Evolutionary conservation across 257 asterid species (phyloP).

Genomic region (Solanum pimpinellifolium): DNA sequence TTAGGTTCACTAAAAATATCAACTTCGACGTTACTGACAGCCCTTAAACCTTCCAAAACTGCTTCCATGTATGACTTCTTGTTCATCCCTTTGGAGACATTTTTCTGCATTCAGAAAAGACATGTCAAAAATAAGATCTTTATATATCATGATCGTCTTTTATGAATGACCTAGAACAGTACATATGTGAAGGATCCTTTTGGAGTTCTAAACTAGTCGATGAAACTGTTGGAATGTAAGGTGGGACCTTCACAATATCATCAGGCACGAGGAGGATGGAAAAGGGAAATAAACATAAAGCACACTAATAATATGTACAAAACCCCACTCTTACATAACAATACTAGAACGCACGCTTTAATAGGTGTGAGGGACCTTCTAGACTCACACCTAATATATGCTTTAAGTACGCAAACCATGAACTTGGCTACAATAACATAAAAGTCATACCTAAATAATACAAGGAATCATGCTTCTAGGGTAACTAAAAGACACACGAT

Average conservation of each 20-base stretch:
- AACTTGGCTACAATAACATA: neutral
- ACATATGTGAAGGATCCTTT: neutral
- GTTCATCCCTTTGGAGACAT: conserved; percentile 81
- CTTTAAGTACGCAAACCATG: neutral
- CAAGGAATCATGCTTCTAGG: neutral
- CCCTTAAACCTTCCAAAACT: conserved; percentile 64
- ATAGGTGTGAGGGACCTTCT: neutral
- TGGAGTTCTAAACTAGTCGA: neutral
- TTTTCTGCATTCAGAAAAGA: conserved; percentile 33
- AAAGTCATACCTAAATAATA: neutral
- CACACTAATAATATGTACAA: neutral
- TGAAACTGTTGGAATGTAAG: neutral
- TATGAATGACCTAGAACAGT: neutral
- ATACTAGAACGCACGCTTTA: neutral
- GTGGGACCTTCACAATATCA: neutral
- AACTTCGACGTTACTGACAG: conserved; percentile 46
- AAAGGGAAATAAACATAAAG: neutral
- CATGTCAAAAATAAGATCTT: neutral
- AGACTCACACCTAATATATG: neutral
- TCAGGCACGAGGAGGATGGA: neutral
- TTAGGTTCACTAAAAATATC: conserved; percentile 25
- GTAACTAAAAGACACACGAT: neutral
- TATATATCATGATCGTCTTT: neutral
- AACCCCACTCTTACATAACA: neutral
- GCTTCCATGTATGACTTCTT: conserved; percentile 82